These are phyloP conservation scores for Cyclotella sp. DNA, from an alignment of 108 stramenopile species.

Conservation along the genomic window DNA sequence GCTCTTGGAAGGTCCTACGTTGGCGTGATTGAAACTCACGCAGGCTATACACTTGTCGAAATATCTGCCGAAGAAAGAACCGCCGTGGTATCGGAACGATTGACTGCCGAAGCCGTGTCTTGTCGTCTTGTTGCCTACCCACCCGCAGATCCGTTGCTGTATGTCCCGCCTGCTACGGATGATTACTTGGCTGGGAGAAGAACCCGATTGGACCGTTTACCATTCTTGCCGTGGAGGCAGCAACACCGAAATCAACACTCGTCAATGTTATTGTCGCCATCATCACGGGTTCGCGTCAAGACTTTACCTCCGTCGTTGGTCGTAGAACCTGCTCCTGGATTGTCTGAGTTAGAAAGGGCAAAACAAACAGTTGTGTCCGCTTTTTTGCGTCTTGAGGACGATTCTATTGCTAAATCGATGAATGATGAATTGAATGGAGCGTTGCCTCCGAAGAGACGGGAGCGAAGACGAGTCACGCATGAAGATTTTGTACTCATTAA, in stretches of 20 bases:
- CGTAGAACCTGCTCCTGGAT: slow-evolving; percentile 35
- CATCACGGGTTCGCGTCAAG: slow-evolving; percentile 34
- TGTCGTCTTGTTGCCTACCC: slow-evolving; percentile 84
- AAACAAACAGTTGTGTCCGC: slow-evolving; percentile 56
- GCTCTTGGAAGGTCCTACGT: slow-evolving; percentile 75
- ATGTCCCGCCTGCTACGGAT: slow-evolving; percentile 63
- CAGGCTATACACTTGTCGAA: slow-evolving; percentile 84
- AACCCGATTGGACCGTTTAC: slow-evolving; percentile 34
- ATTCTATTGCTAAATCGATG: slow-evolving; percentile 11
- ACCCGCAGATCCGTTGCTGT: slow-evolving; percentile 78
- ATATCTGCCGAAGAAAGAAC: slow-evolving; percentile 74
- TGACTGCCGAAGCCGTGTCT: slow-evolving; percentile 84
- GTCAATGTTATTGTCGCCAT: background rate
- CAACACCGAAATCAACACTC: slow-evolving; percentile 7
- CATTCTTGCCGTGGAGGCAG: slow-evolving; percentile 50
- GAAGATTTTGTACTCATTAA: slow-evolving; percentile 33
- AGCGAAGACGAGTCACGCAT: slow-evolving; percentile 30
- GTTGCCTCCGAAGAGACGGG: slow-evolving; percentile 29
- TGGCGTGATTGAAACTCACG: slow-evolving; percentile 67
- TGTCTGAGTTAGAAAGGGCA: slow-evolving; percentile 56
- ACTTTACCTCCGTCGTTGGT: slow-evolving; percentile 53
- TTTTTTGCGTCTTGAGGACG: slow-evolving; percentile 48
- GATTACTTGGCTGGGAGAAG: slow-evolving; percentile 4
- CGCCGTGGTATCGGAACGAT: slow-evolving; percentile 74
- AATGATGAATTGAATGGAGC: slow-evolving; percentile 7